Percentiles rank a stretch among this genome's conserved stretches.
These are phyloP conservation scores for Suillus placidus DNA, from an alignment of 768 basidiomycete genomes.

Conservation along the genomic window DNA sequence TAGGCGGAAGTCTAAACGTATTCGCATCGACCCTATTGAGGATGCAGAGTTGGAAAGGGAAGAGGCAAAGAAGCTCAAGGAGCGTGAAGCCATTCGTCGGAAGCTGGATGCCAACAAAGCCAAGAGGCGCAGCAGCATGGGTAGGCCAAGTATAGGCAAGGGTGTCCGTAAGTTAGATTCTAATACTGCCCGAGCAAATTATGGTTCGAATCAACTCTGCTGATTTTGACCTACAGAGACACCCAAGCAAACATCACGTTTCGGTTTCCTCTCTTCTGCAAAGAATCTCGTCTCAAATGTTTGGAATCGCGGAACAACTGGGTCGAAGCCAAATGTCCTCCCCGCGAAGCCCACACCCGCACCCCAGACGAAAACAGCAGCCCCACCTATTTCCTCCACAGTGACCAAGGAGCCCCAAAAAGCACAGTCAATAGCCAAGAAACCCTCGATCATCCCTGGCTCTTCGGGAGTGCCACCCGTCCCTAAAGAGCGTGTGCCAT, in stretches of 20 bases:
- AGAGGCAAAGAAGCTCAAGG: conserved; percentile 41
- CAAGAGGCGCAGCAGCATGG: conserved; percentile 69
- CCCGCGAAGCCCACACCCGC: conserved; percentile 29
- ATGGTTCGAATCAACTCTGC: background rate
- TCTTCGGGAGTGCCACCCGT: conserved; percentile 24
- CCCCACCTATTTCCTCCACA: conserved; percentile 7
- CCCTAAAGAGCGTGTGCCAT: background rate
- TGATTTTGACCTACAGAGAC: conserved; percentile 37
- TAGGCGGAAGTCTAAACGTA: conserved; percentile 48
- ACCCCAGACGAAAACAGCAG: conserved; percentile 3
- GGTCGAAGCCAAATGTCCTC: conserved; percentile 33
- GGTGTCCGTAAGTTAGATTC: conserved; percentile 43
- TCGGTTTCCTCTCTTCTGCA: conserved; percentile 71
- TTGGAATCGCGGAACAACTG: conserved; percentile 59
- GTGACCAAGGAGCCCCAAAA: conserved; percentile 16
- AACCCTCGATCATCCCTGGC: conserved; percentile 21
- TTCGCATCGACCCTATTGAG: conserved; percentile 39
- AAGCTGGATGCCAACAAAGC: conserved; percentile 70
- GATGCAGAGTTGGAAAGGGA: conserved; percentile 37
- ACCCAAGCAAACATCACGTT: conserved; percentile 47
- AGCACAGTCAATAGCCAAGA: conserved; percentile 21
- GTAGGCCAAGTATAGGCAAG: conserved; percentile 43
- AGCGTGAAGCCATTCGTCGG: conserved; percentile 61
- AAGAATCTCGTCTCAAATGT: conserved; percentile 74
- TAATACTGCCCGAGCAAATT: conserved; percentile 25